Percentiles rank a stretch among this genome's conserved stretches.
Conservation (phyloP, 2,329 filamentous ascomycete genomes). For the Grosmannia serpens region DNA sequence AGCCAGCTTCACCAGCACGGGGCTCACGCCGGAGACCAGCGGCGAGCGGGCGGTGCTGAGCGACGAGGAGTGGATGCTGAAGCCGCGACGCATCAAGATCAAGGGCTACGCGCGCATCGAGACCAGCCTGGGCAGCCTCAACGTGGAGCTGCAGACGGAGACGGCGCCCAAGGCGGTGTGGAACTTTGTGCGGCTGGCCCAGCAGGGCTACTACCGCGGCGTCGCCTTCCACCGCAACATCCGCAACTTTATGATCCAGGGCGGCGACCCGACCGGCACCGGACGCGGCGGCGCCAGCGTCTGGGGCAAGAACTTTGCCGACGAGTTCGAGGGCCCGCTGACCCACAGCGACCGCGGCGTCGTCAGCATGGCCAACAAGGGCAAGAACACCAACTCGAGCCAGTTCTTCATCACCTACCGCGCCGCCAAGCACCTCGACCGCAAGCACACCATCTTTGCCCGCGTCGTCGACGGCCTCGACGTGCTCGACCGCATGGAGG, state of each 20-base stretch:
- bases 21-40: constrained; percentile 83
- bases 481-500: constrained; percentile 65
- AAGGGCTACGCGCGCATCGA: constrained; percentile 87
- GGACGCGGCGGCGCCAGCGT: constrained; percentile 82
- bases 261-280: constrained; percentile 86
- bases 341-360: constrained; percentile 75
- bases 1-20: constrained; percentile 90
- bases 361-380: constrained; percentile 94
- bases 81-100: constrained; percentile 74
- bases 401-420: constrained; percentile 95
- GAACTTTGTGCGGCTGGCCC: constrained; percentile 85
- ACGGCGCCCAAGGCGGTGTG: constrained; percentile 87
- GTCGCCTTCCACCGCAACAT: constrained; percentile 90
- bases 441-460: constrained; percentile 96
- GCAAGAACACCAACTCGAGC: constrained; percentile 91
- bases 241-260: constrained; percentile 94
- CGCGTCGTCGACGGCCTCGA: constrained; percentile 67
- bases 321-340: constrained; percentile 83
- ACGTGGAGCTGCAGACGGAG: constrained; percentile 82
- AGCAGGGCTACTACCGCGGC: constrained; percentile 80
- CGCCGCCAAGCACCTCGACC: constrained; percentile 71
- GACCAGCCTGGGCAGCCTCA: constrained; percentile 76
- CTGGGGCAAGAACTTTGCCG: constrained; percentile 89
- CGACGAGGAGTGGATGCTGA: constrained; percentile 95
- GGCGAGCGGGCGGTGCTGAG: constrained; percentile 75